phyloP scores from a whole-genome alignment of 306 rosid genomes.

The Mimosa bimucronata region DNA sequence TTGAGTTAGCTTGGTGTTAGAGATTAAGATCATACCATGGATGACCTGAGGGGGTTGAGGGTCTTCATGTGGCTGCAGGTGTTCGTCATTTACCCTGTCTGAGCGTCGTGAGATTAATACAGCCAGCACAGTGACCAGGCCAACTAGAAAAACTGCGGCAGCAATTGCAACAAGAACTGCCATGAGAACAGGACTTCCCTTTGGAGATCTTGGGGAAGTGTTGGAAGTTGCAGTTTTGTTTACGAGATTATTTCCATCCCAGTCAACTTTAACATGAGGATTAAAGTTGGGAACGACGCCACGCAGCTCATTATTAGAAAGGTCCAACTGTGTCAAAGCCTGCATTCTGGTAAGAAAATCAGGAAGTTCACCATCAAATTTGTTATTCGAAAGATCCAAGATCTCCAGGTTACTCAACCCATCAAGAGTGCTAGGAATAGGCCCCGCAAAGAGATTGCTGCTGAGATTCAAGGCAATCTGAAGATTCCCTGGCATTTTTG shows the following conservation, averaged over 20 bases:
- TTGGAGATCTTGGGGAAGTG: not conserved
- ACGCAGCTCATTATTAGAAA: slow-evolving; percentile 61
- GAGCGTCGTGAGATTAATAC: slow-evolving; percentile 49
- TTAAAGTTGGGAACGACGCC: slow-evolving; percentile 50
- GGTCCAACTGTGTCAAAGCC: slow-evolving; percentile 56
- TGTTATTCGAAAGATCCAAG: slow-evolving; percentile 84
- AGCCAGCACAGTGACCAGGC: slow-evolving; percentile 43
- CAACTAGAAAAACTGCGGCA: slow-evolving; percentile 52
- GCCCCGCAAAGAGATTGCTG: slow-evolving; percentile 61
- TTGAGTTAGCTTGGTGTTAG: no score
- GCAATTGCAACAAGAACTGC: slow-evolving; percentile 54
- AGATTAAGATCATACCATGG: slow-evolving; percentile 43
- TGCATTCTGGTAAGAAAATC: slow-evolving; percentile 7
- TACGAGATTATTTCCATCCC: slow-evolving; percentile 37
- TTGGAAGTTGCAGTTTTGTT: not conserved
- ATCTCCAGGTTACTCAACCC: slow-evolving; percentile 47
- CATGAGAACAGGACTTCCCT: slow-evolving; percentile 41
- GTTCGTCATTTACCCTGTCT: slow-evolving; percentile 53
- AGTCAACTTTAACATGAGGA: slow-evolving; percentile 19
- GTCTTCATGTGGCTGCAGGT: slow-evolving; percentile 46
- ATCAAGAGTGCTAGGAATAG: slow-evolving; percentile 49
- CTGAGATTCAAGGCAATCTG: slow-evolving; percentile 83
- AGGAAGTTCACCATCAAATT: slow-evolving; percentile 64
- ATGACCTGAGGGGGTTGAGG: slow-evolving; percentile 51
- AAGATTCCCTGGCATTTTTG: slow-evolving; percentile 56